phyloP scores from a whole-genome alignment of 2,329 filamentous ascomycete genomes.

The Penicillium sp. region DNA sequence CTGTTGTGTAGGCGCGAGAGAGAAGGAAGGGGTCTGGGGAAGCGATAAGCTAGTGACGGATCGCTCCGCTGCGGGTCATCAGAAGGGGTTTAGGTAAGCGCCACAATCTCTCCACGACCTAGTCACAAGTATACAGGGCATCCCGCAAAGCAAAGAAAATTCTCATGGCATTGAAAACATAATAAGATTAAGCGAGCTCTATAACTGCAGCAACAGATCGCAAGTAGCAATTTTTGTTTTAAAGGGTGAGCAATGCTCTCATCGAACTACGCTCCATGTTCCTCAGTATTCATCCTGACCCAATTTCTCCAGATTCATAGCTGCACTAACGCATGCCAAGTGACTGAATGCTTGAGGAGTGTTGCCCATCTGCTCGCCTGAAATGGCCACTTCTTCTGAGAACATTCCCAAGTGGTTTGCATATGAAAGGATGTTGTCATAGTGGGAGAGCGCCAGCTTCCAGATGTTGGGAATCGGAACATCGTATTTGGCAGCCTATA shows the following conservation, averaged over 20 bases:
- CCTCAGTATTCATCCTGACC: slow-evolving; percentile 8
- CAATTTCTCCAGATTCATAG: slow-evolving; percentile 68
- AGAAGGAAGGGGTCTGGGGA: slow-evolving; percentile 13
- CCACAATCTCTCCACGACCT: background rate
- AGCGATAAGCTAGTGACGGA: slow-evolving; percentile 16
- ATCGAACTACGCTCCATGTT: background rate
- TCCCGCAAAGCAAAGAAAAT: background rate
- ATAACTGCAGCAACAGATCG: background rate
- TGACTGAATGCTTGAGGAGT: slow-evolving; percentile 80
- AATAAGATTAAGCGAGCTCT: background rate
- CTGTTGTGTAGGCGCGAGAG: background rate
- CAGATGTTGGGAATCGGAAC: slow-evolving; percentile 35
- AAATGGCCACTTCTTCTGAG: slow-evolving; percentile 73
- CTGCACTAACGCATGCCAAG: slow-evolving; percentile 72
- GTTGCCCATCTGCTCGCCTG: slow-evolving; percentile 76
- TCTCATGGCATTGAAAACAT: background rate
- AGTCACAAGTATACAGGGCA: background rate
- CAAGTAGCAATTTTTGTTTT: background rate
- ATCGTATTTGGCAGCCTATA: slow-evolving; percentile 32
- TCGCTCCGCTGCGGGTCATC: slow-evolving; percentile 15
- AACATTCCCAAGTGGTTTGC: slow-evolving; percentile 78
- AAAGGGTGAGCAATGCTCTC: background rate
- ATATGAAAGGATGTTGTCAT: slow-evolving; percentile 76
- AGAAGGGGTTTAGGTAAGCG: slow-evolving; percentile 13
- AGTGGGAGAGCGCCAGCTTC: slow-evolving; percentile 62